Percentiles rank a stretch among this genome's conserved stretches.
Conservation (phyloP, 305 asterid genomes). For the Lippia alba region DNA sequence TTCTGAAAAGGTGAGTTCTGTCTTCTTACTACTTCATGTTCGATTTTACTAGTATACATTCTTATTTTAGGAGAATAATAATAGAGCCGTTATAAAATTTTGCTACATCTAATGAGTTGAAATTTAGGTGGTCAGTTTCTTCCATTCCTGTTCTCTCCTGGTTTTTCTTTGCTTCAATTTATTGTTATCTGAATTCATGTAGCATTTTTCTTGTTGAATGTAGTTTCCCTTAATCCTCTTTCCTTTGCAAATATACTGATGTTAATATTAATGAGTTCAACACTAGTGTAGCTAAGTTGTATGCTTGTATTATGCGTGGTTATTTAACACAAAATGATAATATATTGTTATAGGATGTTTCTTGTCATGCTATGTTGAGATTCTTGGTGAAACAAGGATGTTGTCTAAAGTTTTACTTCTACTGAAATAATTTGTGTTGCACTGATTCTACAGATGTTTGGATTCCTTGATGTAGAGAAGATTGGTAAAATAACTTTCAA, state of each 20-base stretch:
- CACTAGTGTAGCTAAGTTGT: neutral
- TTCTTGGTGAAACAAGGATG: constrained; percentile 12
- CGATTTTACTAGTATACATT: constrained; percentile 22
- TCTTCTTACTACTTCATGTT: constrained; percentile 20
- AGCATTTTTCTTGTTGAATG: neutral
- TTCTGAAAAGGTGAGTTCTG: constrained; percentile 68
- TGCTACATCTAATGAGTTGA: constrained; percentile 6
- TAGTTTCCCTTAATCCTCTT: neutral
- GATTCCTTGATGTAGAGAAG: constrained; percentile 73
- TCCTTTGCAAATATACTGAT: neutral
- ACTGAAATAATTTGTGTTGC: neutral
- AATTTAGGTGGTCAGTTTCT: constrained; percentile 12
- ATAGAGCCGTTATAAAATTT: neutral
- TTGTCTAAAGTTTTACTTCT: constrained; percentile 13
- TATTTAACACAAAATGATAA: constrained; percentile 10
- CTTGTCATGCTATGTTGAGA: neutral
- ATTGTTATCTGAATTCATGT: neutral
- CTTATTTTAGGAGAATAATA: neutral
- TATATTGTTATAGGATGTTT: neutral
- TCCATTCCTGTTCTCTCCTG: constrained; percentile 14
- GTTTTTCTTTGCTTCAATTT: neutral
- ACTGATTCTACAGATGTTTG: constrained; percentile 70
- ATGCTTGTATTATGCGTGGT: constrained; percentile 4
- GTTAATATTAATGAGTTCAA: neutral
- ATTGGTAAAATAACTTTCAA: constrained; percentile 78